These are phyloP conservation scores for Nosema muscidifuracis DNA, from an alignment of 371 early-diverging fungal genomes.

Conservation along the genomic window DNA sequence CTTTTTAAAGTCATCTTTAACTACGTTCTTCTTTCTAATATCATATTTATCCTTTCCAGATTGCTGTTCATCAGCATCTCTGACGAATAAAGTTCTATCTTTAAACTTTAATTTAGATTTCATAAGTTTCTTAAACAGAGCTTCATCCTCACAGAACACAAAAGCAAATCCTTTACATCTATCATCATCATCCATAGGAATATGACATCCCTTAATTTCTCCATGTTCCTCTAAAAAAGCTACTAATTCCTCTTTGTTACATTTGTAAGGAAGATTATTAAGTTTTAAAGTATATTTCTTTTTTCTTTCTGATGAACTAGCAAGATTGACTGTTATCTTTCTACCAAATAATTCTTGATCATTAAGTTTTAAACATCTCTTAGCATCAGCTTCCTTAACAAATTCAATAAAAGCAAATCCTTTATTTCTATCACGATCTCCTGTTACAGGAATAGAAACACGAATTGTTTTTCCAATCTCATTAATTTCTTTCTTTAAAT, in stretches of 20 bases:
- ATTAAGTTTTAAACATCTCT: slow-evolving; percentile 50
- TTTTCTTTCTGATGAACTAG: slow-evolving; percentile 27
- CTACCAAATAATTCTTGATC: slow-evolving; percentile 51
- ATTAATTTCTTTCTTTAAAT: slow-evolving; percentile 55
- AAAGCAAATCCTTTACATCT: slow-evolving; percentile 59
- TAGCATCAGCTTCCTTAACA: slow-evolving; percentile 48
- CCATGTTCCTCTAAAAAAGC: slow-evolving; percentile 42
- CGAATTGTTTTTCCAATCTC: slow-evolving; percentile 56
- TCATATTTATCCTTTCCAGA: slow-evolving; percentile 21
- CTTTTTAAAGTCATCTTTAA: neutral
- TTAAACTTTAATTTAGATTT: slow-evolving; percentile 48
- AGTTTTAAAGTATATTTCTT: slow-evolving; percentile 55
- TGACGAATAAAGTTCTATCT: slow-evolving; percentile 55
- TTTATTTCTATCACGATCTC: slow-evolving; percentile 52
- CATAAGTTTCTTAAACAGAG: slow-evolving; percentile 35
- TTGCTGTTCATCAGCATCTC: slow-evolving; percentile 26
- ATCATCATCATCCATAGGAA: slow-evolving; percentile 52
- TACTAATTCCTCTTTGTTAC: slow-evolving; percentile 39
- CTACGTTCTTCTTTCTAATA: slow-evolving; percentile 18
- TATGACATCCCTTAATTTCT: slow-evolving; percentile 25
- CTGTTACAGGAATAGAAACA: slow-evolving; percentile 56
- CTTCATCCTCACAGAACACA: slow-evolving; percentile 40
- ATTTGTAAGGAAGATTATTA: slow-evolving; percentile 49
- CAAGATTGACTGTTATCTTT: slow-evolving; percentile 46
- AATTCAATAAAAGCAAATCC: slow-evolving; percentile 64